Evolutionary conservation across 192 early-diverging fungal genomes (phyloP).

Genomic region (Mortierella alpina): DNA sequence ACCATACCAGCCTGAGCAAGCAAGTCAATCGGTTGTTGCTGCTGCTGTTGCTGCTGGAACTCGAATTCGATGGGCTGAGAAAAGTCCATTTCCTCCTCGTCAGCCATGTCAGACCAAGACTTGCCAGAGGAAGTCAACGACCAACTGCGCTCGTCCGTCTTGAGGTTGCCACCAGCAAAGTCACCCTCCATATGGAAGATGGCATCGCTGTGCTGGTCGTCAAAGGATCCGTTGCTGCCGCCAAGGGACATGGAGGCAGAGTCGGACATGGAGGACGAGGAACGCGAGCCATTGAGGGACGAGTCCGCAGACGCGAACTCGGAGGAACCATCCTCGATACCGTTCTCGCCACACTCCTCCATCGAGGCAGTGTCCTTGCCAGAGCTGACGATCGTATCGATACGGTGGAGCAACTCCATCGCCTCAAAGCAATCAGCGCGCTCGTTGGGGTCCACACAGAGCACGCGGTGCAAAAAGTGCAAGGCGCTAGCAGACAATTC

Average conservation of each 20-base stretch:
- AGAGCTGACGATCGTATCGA: constrained; percentile 24
- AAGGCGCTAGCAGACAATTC: constrained; percentile 54
- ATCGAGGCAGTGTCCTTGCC: constrained; percentile 20
- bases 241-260: constrained; percentile 24
- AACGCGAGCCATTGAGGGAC: constrained; percentile 3
- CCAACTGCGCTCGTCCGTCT: constrained; percentile 16
- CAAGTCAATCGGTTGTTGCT: constrained; percentile 10
- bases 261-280: constrained; percentile 20
- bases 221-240: neutral
- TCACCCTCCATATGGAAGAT: constrained; percentile 54
- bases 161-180: constrained; percentile 8
- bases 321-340: neutral
- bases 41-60: constrained; percentile 29
- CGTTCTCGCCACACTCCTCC: constrained; percentile 36
- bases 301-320: constrained; percentile 4
- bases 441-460: constrained; percentile 58
- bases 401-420: constrained; percentile 36
- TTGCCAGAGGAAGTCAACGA: constrained; percentile 27
- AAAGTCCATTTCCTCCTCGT: constrained; percentile 54
- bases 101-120: constrained; percentile 51
- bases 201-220: neutral
- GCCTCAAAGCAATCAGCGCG: constrained; percentile 55
- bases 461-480: constrained; percentile 57
- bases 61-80: constrained; percentile 36
- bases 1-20: constrained; percentile 21